phyloP scores from a whole-genome alignment of 2,329 filamentous ascomycete genomes.

The Sphaerulina musiva region DNA sequence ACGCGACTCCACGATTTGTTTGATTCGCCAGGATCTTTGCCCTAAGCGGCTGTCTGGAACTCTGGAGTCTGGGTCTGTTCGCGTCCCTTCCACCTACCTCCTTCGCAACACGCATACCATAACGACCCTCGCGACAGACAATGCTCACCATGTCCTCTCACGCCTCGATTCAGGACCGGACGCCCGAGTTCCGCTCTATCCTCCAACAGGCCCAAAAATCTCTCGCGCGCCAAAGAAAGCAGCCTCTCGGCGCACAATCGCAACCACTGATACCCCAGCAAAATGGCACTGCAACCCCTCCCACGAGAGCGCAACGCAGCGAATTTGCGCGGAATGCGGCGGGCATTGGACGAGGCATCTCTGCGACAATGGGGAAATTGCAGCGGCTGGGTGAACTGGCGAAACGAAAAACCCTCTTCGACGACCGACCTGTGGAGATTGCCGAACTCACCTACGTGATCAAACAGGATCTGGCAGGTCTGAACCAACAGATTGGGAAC shows the following conservation, averaged over 20 bases:
- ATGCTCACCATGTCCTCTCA: constrained; percentile 44
- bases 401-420: constrained; percentile 93
- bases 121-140: not conserved
- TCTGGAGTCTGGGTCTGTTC: not conserved
- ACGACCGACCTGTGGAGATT: constrained; percentile 93
- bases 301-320: constrained; percentile 52
- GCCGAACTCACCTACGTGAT: constrained; percentile 96
- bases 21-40: no score
- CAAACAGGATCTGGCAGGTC: constrained; percentile 83
- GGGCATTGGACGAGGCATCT: constrained; percentile 86
- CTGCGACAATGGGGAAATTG: constrained; percentile 86
- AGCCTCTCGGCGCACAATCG: constrained; percentile 63
- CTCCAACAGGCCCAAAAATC: constrained; percentile 68
- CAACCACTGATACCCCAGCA: constrained; percentile 65
- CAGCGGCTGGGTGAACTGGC: constrained; percentile 90
- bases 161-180: constrained; percentile 88
- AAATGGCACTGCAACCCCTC: constrained; percentile 42
- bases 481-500: constrained; percentile 79
- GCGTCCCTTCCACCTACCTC: constrained; percentile 9
- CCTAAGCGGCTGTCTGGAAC: no score
- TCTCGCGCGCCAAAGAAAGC: constrained; percentile 62
- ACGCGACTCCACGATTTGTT: no score
- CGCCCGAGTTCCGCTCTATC: constrained; percentile 88
- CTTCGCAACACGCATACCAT: constrained; percentile 8
- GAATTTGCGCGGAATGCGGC: constrained; percentile 91